Evolutionary conservation across 352 stramenopile genomes (phyloP), one percentile per base, ranked within the genome.

Genomic region (Phytopythium delawarense): DNA sequence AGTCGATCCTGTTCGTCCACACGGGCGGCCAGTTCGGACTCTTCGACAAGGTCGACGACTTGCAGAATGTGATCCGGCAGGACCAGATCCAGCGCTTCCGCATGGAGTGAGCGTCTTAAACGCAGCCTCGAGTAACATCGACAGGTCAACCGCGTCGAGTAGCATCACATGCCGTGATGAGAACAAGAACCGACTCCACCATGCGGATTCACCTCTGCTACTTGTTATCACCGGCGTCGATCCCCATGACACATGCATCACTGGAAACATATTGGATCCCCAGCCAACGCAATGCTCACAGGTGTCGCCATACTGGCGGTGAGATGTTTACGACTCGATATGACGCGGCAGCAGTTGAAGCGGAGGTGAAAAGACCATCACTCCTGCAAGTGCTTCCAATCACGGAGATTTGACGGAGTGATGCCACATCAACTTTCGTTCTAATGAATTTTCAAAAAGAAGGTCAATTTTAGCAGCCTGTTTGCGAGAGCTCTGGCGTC

Each of bases 11-110:
- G 9, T 98, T 98, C 65, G 83, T 96, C 57, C 92, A 98, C 72
- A 98, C 92, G 0, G 92, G 92, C 30, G 90, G 92, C 8, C 84
- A 92, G 53, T 90, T 98, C 45, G 90, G 92, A 7, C 69, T 98
- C 34, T 98, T 89, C 70, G 92, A 98, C 74, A 98, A 97, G 67
- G 81, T 74, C 18, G 68, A 86, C 63, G 78, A 92, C 42, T 71
- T 98, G 21, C 61, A 87, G 25, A 62, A 75, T 11, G 39, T 91
- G 11, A 74, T 79, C 37, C 72, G 75, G 1, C 68, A 75, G 34
- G 70, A 81, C 62, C 70, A 82, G 60, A 67, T 87, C 57, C 70
- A 76, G 57, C 75, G 76, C 32, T 92, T 91, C 56, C 61, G 51
- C 21, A 91, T 89, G 79, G 79, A 89, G 2, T 57, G 46, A 52